Evolutionary conservation across 2,329 filamentous ascomycete genomes (phyloP).

Genomic region (Blastomyces gilchristii): DNA sequence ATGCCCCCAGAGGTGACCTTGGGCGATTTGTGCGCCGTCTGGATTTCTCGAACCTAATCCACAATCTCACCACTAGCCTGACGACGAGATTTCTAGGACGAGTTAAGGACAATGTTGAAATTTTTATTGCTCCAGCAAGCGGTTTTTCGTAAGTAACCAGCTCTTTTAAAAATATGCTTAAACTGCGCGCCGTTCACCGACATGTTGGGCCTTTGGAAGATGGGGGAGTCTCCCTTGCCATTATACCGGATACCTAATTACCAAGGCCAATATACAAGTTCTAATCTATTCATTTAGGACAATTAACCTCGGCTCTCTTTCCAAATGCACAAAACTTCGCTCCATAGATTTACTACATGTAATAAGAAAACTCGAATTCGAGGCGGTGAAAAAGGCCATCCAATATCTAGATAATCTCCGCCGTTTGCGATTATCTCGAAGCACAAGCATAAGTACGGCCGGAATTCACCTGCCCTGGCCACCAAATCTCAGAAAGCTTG

Average conservation of each 20-base stretch:
- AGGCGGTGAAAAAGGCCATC: constrained; percentile 42
- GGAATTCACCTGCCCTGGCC: constrained; percentile 21
- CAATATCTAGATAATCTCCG: constrained; percentile 37
- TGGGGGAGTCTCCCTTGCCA: too few species aligned
- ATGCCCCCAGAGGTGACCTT: constrained; percentile 37
- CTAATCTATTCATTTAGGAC: constrained; percentile 22
- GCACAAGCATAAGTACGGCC: constrained; percentile 5
- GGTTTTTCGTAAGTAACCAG: constrained; percentile 42
- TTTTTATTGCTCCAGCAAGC: constrained; percentile 49
- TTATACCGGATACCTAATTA: not conserved
- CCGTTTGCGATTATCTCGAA: constrained; percentile 36
- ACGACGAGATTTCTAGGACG: constrained; percentile 48
- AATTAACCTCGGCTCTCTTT: constrained; percentile 47
- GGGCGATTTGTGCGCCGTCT: constrained; percentile 44
- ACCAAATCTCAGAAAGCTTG: constrained; percentile 18
- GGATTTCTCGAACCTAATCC: constrained; percentile 46
- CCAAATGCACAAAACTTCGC: constrained; percentile 44
- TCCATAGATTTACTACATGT: constrained; percentile 46
- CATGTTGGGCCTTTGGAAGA: not conserved
- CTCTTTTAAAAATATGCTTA: not conserved
- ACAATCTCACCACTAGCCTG: constrained; percentile 48
- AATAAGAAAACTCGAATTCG: constrained; percentile 40
- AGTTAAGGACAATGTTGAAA: constrained; percentile 42
- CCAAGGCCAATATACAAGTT: not conserved
- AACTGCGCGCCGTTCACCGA: not conserved